Conservation (phyloP, 2,329 filamentous ascomycete genomes). For the Aureobasidium uvarum region DNA sequence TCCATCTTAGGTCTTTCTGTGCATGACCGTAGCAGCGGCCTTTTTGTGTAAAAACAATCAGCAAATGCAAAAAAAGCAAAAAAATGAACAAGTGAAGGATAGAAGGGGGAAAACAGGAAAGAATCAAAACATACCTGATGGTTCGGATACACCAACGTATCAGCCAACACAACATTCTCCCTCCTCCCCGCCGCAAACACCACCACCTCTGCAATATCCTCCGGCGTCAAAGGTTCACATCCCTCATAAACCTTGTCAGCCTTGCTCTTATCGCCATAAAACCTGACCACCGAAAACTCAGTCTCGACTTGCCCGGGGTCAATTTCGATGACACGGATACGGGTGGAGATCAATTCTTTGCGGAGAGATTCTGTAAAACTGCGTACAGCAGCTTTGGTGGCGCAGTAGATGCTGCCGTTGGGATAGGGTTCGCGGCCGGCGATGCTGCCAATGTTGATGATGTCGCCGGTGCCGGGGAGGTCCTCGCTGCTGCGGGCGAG, state of each 20-base stretch:
- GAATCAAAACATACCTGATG: constrained; percentile 67
- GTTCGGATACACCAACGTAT: constrained; percentile 81
- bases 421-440: constrained; percentile 85
- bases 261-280: constrained; percentile 83
- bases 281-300: constrained; percentile 85
- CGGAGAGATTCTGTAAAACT: constrained; percentile 80
- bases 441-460: constrained; percentile 93
- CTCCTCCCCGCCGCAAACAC: constrained; percentile 80
- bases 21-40: constrained; percentile 49
- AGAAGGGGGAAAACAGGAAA: not conserved
- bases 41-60: constrained; percentile 30
- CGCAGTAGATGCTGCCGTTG: constrained; percentile 88
- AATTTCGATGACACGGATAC: constrained; percentile 81
- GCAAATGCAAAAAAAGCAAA: constrained; percentile 3
- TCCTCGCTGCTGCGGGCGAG: constrained; percentile 60
- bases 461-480: constrained; percentile 71
- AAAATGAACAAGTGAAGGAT: not conserved
- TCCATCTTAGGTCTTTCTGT: constrained; percentile 39
- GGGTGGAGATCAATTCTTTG: constrained; percentile 76
- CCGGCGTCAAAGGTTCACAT: constrained; percentile 78
- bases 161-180: constrained; percentile 88
- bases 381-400: constrained; percentile 84
- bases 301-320: constrained; percentile 94
- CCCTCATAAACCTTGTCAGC: constrained; percentile 88
- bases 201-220: constrained; percentile 87